Evolutionary conservation across 2,329 filamentous ascomycete genomes (phyloP), one percentile per base, ranked within the genome.

Genomic region (Exophiala calicioides): DNA sequence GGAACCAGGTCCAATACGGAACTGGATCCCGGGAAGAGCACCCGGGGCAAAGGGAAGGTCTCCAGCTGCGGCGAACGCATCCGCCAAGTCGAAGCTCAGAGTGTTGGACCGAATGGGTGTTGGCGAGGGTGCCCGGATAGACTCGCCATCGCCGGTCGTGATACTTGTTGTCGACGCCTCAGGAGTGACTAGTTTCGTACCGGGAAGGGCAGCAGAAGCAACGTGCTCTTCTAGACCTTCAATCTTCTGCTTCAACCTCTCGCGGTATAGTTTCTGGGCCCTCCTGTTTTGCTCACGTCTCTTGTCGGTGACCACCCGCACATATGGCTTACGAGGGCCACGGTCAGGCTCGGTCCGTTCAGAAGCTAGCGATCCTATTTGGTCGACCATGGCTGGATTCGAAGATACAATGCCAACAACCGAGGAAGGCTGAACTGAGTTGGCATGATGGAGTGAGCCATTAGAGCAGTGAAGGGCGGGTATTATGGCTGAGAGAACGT

Each of bases 231-330:
- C 47, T 19, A 50, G 33, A 3, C 34, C 50, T 26, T 50, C 49
- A 13, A 50, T 44, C 33, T 51, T 52, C 43, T 53, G 53, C 49
- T 46, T 52, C 23, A 51, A 29, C 18, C 42, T 24, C 21, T 55
- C 55, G n/a, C 52, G 42, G 20, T 53, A 55, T n/a, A 39, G 40
- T 36, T 58, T 55, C 32, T 58, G 56, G 7, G 56, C 51, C n/a
- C 46, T 37, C 27, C 56, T 42, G 27, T 58, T 58, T 44, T 58
- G 56, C 37, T 55, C 53, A n/a, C 56, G 38, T 10, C 56, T 48
- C 40, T 53, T 55, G 16, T 57, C 56, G 13, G 56, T 57, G 31
- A 58, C 40, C 13, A 37, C 72, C 3, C 65, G 64, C 0, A 60
- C 62, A 1, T 63, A 61, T 15, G 44, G 45, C 21, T 55, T 55